These are phyloP conservation scores for Fusarium floridanum DNA, from an alignment of 2,329 filamentous ascomycete genomes.

Conservation along the genomic window DNA sequence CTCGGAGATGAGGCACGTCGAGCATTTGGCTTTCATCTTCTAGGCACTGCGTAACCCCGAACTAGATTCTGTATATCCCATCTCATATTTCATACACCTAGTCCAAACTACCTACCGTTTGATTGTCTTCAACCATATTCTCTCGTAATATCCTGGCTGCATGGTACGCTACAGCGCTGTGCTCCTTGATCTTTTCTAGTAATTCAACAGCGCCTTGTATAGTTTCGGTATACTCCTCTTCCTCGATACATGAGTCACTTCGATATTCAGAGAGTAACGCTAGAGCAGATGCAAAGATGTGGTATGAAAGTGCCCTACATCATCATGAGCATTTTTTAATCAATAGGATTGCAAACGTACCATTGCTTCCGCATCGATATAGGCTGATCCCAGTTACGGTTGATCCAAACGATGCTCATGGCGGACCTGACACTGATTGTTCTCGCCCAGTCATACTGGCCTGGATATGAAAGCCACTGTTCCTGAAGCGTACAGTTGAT, in stretches of 20 bases:
- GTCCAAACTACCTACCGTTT: not conserved
- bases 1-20: slow-evolving; percentile 14
- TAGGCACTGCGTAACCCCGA: not conserved
- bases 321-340: not conserved
- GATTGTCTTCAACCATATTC: not conserved
- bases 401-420: slow-evolving; percentile 26
- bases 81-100: not conserved
- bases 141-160: not conserved
- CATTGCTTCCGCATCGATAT: slow-evolving; percentile 24
- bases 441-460: slow-evolving; percentile 15
- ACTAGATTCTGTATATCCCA: not conserved
- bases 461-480: slow-evolving; percentile 18
- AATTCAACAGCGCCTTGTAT: not conserved
- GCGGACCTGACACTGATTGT: slow-evolving; percentile 21
- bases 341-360: not conserved
- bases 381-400: slow-evolving; percentile 27
- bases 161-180: not conserved
- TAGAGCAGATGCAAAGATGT: not conserved
- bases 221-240: not conserved
- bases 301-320: not conserved
- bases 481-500: slow-evolving; percentile 22
- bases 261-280: not conserved
- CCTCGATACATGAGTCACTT: not conserved
- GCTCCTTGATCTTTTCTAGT: not conserved
- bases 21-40: slow-evolving; percentile 25